Evolutionary conservation across 495 filamentous ascomycete species (phyloP), one percentile per base, ranked within the genome.

Genomic region (Emericellopsis terricola): DNA sequence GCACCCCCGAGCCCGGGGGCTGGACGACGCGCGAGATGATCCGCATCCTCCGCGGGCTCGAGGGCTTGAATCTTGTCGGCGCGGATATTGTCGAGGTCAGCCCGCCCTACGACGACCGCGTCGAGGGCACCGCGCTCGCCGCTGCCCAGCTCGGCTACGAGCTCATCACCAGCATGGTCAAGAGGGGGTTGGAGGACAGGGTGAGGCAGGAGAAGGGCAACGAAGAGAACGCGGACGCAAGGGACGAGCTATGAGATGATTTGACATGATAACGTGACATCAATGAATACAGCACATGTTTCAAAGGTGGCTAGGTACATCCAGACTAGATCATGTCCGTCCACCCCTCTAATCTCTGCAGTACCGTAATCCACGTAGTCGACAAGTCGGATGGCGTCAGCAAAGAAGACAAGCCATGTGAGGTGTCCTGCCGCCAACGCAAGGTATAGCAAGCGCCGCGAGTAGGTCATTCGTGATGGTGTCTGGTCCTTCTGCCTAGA

Each of bases 71-170:
- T 48, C 45, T 81, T 1, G 74, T 83, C 14, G 78, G 78, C 0
- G 76, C 73, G 3, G 78, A 81, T 53, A 73, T 87, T 40, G 82
- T 92, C 15, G 82, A 92, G 65, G 82, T 92, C 10, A 75, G 77
- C 29, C 82, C 82, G 1, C 78, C 80, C 9, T 89, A 92, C 50
- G 81, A 89, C 54, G 81, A 80, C 4, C 69, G 65, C 31, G 81
- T 77, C 0, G 82, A 92, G 64, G 74, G 77, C 47, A 92, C 82
- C 26, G 81, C 81, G 31, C 60, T 89, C 42, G 80, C 78, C n/a
- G 82, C 76, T 0, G 79, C 81, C 8, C 80, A 87, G 60, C 68
- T 79, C 15, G 76, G 74, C 13, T 91, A 75, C 52, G 81, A 91
- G 61, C 71, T 89, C 32, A 59, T 87, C 52, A 86, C 73, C 15